Evolutionary conservation across 2,329 filamentous ascomycete genomes (phyloP).

Genomic region (Pseudopyricularia cyperi): DNA sequence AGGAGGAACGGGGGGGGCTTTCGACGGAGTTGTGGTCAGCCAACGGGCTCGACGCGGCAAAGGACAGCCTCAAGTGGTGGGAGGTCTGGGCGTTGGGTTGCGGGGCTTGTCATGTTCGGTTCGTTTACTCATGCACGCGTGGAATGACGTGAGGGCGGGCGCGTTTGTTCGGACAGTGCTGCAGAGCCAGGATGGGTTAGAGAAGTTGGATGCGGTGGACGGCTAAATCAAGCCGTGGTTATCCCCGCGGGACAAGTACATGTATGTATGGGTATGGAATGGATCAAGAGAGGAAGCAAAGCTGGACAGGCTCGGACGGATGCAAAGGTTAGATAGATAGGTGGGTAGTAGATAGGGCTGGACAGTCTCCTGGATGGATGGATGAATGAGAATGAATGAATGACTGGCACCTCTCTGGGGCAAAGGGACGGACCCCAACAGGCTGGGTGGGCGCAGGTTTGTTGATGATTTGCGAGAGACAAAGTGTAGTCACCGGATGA

Average conservation of each 20-base stretch:
- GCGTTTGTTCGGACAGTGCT: background rate
- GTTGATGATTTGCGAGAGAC: background rate
- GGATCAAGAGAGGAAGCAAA: too few species aligned
- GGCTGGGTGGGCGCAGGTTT: background rate
- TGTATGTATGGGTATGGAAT: too few species aligned
- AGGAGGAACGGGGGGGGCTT: too few species aligned
- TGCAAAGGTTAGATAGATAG: too few species aligned
- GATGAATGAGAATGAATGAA: background rate
- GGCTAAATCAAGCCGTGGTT: background rate
- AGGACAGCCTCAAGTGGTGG: background rate
- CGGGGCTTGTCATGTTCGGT: slow-evolving; percentile 2
- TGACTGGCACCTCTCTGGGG: background rate
- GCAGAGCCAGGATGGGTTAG: background rate
- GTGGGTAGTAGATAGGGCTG: too few species aligned
- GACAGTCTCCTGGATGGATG: too few species aligned
- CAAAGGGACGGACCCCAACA: too few species aligned
- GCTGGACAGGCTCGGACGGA: too few species aligned
- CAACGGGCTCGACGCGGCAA: background rate
- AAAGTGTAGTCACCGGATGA: background rate
- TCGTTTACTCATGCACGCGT: slow-evolving; percentile 1
- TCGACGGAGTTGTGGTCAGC: background rate
- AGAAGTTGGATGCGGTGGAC: background rate
- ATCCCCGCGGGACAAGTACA: too few species aligned
- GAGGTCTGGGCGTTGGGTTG: background rate
- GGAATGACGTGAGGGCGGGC: background rate